Evolutionary conservation across 1,139 yeast species (phyloP).

Genomic region (Geotrichum aggregatum): DNA sequence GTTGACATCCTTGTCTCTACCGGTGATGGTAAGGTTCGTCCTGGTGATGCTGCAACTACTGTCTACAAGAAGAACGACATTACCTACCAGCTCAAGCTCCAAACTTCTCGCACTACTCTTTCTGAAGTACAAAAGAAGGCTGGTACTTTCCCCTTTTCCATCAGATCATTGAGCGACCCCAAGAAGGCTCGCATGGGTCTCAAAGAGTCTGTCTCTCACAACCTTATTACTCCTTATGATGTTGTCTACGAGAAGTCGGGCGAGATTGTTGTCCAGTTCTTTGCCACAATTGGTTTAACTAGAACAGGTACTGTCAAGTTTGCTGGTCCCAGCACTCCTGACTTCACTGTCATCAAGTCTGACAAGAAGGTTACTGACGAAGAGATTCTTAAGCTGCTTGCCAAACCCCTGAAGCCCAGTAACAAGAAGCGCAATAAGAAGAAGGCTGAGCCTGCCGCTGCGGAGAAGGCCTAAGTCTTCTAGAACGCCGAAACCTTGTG

Average conservation of each 20-base stretch:
- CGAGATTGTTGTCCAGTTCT: slow-evolving; percentile 65
- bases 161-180: slow-evolving; percentile 64
- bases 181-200: slow-evolving; percentile 73
- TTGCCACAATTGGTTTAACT: slow-evolving; percentile 73
- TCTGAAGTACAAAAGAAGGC: slow-evolving; percentile 63
- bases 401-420: slow-evolving; percentile 53
- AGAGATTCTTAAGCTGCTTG: slow-evolving; percentile 48
- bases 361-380: slow-evolving; percentile 58
- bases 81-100: slow-evolving; percentile 65
- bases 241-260: slow-evolving; percentile 67
- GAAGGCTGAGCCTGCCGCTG: slow-evolving; percentile 27
- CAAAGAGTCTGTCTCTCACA: slow-evolving; percentile 68
- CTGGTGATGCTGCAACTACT: slow-evolving; percentile 60
- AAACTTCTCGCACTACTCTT: slow-evolving; percentile 64
- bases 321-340: slow-evolving; percentile 50
- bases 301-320: slow-evolving; percentile 67
- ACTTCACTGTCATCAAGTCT: slow-evolving; percentile 53
- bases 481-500: background rate
- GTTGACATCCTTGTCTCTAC: slow-evolving; percentile 67
- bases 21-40: slow-evolving; percentile 64
- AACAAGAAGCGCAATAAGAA: slow-evolving; percentile 51
- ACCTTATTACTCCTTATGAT: slow-evolving; percentile 65
- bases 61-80: slow-evolving; percentile 70
- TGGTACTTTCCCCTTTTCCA: slow-evolving; percentile 69
- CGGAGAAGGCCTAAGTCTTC: slow-evolving; percentile 7